Evolutionary conservation across 2,329 filamentous ascomycete genomes (phyloP), one percentile per base, ranked within the genome.

Genomic region (Chaetomium olivaceum): DNA sequence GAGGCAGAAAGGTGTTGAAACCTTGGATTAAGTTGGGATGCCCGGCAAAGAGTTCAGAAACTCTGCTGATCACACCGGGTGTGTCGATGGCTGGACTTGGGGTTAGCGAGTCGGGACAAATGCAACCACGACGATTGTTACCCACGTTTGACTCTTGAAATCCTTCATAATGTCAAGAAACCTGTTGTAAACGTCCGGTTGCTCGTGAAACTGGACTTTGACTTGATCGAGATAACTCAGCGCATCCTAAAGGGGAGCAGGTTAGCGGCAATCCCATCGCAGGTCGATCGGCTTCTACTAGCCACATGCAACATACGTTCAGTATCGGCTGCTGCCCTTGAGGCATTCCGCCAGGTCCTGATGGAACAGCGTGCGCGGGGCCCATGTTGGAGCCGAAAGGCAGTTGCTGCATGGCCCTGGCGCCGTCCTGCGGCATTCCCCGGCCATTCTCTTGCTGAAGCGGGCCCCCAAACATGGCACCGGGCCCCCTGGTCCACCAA

Each of bases 121-220:
- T 48, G 58, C 31, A 52, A 50, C 5, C 52, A 56, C 8, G 9
- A 36, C 19, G 31, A 29, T 39, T 8, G 7, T 12, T 14, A 85
- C 90, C 80, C 82, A 93, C 87, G 93, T 93, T 80, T 97, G 94
- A 73, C 93, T 97, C 80, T 99, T 99, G 77, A 99, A 99, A 73
- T 99, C 95, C 75, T 99, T 99, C 95, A 99, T 99, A 58, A 99
- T 99, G 73, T 99, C 95, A 55, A 99, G 81, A 73, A 99, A 98
- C 46, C 91, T 85, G 74, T 98, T 98, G 74, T 99, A 99, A 0
- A 99, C 95, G 77, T 98, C 94, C 4, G 95, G 93, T 71, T 97
- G 93, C 69, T 98, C 94, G 67, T 93, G 91, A 72, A 99, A 99
- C 74, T 97, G 93, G 31, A 98, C 93, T 79, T 99, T 99, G 69